A percentile compares a stretch with the other conserved stretches of the same genome.
phyloP scores from a whole-genome alignment of 1,284 basidiomycete genomes.

The Tilletia walkeri region DNA sequence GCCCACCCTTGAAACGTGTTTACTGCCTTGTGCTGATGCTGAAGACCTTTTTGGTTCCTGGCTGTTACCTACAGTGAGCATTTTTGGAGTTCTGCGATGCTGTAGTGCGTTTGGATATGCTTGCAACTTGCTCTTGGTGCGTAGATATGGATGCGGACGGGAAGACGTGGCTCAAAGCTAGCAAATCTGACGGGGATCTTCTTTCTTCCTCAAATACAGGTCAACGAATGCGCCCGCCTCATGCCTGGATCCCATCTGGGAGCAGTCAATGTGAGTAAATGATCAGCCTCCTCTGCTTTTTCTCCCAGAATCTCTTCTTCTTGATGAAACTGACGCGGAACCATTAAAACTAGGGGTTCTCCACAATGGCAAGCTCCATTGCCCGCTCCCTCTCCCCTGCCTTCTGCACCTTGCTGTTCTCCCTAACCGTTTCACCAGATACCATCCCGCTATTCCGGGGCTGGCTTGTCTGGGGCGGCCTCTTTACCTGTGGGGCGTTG shows the following conservation, averaged over 20 bases:
- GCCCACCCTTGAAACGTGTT: no score
- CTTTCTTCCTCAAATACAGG: constrained; percentile 26
- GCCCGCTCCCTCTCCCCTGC: constrained; percentile 34
- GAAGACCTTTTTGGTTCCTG: background rate
- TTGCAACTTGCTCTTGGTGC: background rate
- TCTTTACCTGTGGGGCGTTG: constrained; percentile 26
- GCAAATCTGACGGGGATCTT: background rate
- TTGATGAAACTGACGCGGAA: background rate
- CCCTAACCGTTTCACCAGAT: constrained; percentile 28
- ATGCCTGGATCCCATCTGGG: constrained; percentile 26
- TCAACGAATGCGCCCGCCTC: constrained; percentile 34
- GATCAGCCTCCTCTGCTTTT: background rate
- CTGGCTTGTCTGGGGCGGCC: constrained; percentile 29
- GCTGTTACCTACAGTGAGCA: constrained; percentile 22
- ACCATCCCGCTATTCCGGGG: constrained; percentile 23
- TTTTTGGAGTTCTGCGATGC: constrained; percentile 21
- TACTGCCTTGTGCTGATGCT: constrained; percentile 14
- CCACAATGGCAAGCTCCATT: constrained; percentile 34
- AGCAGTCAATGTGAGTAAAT: constrained; percentile 27
- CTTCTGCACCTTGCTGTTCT: constrained; percentile 34
- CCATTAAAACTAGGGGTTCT: constrained; percentile 22
- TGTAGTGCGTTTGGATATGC: background rate
- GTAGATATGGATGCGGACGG: background rate
- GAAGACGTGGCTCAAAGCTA: no score
- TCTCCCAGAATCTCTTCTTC: background rate